phyloP scores from a whole-genome alignment of 805 yeast species.

The Ogataea trehalophila region DNA sequence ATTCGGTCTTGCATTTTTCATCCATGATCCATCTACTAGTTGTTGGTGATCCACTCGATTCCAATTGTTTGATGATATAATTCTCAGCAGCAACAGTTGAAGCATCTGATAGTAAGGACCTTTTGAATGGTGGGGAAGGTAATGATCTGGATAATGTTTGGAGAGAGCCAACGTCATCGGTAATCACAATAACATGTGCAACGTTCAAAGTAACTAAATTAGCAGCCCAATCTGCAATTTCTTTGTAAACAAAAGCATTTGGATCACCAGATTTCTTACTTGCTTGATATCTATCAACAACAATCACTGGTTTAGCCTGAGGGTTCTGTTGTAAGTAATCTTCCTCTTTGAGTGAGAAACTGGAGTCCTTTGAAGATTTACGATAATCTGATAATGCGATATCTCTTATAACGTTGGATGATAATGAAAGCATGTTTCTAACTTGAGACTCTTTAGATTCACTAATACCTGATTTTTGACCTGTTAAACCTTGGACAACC shows the following conservation, averaged over 20 bases:
- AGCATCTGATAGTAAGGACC: conserved; percentile 76
- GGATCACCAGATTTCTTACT: conserved; percentile 49
- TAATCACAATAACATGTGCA: conserved; percentile 86
- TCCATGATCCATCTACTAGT: conserved; percentile 17
- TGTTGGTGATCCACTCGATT: conserved; percentile 16
- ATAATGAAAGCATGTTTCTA: conserved; percentile 70
- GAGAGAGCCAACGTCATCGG: conserved; percentile 78
- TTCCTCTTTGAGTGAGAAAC: conserved; percentile 51
- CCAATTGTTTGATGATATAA: conserved; percentile 59
- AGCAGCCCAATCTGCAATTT: conserved; percentile 87
- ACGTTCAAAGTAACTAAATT: conserved; percentile 66
- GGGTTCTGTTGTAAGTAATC: conserved; percentile 84
- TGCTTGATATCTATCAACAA: conserved; percentile 65
- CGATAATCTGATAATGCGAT: conserved; percentile 47
- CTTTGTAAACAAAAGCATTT: conserved; percentile 63
- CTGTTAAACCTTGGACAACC: conserved; percentile 84
- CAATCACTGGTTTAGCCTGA: conserved; percentile 78
- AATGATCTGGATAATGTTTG: conserved; percentile 64
- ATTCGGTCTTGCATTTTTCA: conserved; percentile 20
- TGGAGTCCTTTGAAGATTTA: conserved; percentile 21
- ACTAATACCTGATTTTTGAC: conserved; percentile 87
- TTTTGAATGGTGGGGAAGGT: conserved; percentile 84
- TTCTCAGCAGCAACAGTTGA: conserved; percentile 60
- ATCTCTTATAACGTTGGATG: conserved; percentile 68
- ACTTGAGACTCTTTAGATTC: conserved; percentile 80